Percentiles rank a stretch among this genome's conserved stretches.
phyloP scores from a whole-genome alignment of 805 yeast species.

The Brettanomyces nanus region DNA sequence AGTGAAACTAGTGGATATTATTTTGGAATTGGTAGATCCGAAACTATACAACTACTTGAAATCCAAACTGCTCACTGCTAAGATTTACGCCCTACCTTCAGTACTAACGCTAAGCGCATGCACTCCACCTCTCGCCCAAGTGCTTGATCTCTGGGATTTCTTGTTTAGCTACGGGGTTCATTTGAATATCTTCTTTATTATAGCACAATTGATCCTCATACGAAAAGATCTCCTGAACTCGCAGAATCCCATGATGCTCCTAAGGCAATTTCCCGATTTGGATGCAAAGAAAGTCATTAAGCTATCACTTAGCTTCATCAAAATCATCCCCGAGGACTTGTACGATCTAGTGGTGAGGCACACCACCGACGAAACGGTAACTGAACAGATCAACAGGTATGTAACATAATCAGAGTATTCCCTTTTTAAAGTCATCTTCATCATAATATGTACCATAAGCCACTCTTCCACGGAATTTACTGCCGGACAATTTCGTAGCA shows the following conservation, averaged over 20 bases:
- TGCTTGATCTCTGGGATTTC: conserved; percentile 80
- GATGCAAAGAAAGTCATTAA: conserved; percentile 70
- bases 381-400: conserved; percentile 19
- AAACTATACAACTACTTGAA: conserved; percentile 51
- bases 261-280: conserved; percentile 65
- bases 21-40: conserved; percentile 66
- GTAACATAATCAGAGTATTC: conserved; percentile 15
- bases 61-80: conserved; percentile 66
- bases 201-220: conserved; percentile 71
- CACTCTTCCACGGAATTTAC: conserved; percentile 58
- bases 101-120: conserved; percentile 81
- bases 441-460: conserved; percentile 57
- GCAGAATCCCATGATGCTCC: conserved; percentile 62
- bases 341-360: conserved; percentile 60
- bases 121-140: conserved; percentile 74
- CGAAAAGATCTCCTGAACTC: conserved; percentile 54
- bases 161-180: conserved; percentile 87
- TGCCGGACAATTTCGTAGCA: conserved; percentile 48
- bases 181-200: conserved; percentile 74
- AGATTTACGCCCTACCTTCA: conserved; percentile 79
- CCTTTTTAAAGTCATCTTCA: conserved; percentile 47
- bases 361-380: conserved; percentile 40
- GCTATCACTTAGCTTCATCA: conserved; percentile 70
- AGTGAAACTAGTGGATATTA: conserved; percentile 60
- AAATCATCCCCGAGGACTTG: conserved; percentile 59